phyloP scores from a whole-genome alignment of 1,284 basidiomycete species.

The Melampsora americana region DNA sequence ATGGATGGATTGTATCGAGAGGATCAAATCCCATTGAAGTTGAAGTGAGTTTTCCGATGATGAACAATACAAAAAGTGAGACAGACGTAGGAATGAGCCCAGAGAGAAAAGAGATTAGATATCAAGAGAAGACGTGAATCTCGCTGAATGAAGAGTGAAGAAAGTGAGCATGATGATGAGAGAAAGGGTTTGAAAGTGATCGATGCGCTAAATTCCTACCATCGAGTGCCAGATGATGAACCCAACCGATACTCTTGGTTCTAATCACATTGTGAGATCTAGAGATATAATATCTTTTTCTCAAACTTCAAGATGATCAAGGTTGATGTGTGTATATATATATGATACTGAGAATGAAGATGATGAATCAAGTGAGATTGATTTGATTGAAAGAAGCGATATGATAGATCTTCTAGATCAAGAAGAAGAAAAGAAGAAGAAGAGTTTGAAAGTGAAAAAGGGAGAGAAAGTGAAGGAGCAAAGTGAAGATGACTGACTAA shows the following conservation, averaged over 20 bases:
- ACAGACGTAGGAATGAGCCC: background rate
- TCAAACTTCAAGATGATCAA: background rate
- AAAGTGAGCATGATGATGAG: background rate
- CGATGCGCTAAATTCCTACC: no score
- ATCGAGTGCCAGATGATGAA: no score
- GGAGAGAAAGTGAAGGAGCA: conserved; percentile 15
- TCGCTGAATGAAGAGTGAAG: background rate
- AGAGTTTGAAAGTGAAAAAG: background rate
- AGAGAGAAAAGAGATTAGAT: background rate
- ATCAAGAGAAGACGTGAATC: background rate
- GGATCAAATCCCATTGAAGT: background rate
- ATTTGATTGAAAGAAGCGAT: background rate
- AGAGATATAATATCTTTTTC: no score
- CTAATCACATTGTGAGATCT: no score
- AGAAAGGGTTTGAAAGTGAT: no score
- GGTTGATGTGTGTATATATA: background rate
- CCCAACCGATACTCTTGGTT: no score
- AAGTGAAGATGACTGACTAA: conserved; percentile 58
- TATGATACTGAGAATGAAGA: background rate
- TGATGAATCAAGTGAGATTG: background rate
- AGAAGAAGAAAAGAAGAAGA: conserved; percentile 4
- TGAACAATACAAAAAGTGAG: conserved; percentile 7
- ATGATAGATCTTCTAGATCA: background rate
- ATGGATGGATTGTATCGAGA: background rate
- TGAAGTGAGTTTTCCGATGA: background rate